Base-by-base conservation (phyloP, 371 early-diverging fungal genomes). In the Rhizopus arrhizus region DNA sequence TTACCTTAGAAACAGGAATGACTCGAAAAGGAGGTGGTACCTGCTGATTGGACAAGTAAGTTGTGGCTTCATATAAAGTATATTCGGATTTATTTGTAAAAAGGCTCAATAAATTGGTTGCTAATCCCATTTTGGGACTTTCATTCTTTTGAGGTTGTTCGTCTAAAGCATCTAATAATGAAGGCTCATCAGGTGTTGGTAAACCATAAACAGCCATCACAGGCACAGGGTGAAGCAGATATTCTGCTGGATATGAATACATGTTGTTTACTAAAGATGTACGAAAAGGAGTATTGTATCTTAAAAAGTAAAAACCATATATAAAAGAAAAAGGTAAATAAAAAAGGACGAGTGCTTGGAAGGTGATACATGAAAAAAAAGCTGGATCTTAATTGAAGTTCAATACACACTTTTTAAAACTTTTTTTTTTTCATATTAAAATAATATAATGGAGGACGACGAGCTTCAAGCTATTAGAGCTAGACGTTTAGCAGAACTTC, bases 401-500 rank as follows among this genome's bases (percentile, higher is more conserved):
- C 5, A 8, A 38, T 11, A 13, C 2, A 38, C 8, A 38, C 22
- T 56, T 47, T 46, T 46, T 15, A 22, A 22, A 33, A 12, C 56
- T 32, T 32, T 49, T 40, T 49, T 58, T 32, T 50, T 49, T 40
- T 38, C 56, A 32, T 33, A 28, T 12, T 36, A n/a, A 40, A n/a
- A 31, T 40, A 33, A 36, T 32, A 61, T 35, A 13, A 91, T 92
- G 92, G 92, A 88, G 58, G 93, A 91, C 86, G 85, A 87, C 64
- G 95, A 95, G 74, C 86, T 95, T 53, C 83, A 85, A 64, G 89
- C 89, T 29, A 93, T 95, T 66, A 83, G 94, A 63, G 91, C 90
- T 38, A 85, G 86, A 72, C 85, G 93, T 53, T 72, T 90, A 78
- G 87, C 87, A 28, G 87, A 88, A 65, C 68, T 89, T 56, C 83